Conservation (phyloP, 257 asterid species). For the Fraxinus americana region DNA sequence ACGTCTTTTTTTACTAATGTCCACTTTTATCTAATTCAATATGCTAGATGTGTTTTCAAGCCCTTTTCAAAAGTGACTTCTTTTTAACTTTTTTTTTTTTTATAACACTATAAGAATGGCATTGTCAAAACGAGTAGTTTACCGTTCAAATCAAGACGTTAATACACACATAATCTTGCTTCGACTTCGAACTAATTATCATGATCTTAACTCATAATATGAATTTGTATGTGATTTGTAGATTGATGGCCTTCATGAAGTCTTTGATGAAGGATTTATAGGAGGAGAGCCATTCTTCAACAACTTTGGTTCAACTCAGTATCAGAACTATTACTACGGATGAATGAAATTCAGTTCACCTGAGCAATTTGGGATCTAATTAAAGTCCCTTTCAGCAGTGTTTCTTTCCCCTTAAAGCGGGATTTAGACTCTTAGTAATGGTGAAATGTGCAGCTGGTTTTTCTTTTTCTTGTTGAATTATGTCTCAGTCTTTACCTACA, state of each 20-base stretch:
- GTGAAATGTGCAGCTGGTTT: constrained; percentile 4
- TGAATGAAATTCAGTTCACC: background rate
- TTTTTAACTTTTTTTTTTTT: too few relatives aligned
- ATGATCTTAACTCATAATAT: background rate
- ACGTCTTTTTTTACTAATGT: background rate
- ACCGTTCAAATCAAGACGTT: background rate
- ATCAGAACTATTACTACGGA: constrained; percentile 45
- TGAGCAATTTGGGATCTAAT: background rate
- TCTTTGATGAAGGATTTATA: constrained; percentile 43
- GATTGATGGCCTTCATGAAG: constrained; percentile 61
- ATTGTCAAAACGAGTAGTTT: background rate
- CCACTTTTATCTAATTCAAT: too few relatives aligned
- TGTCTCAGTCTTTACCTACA: constrained; percentile 26
- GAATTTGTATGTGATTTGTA: constrained; percentile 20
- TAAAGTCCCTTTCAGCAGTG: background rate
- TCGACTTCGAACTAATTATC: background rate
- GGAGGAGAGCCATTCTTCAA: constrained; percentile 42
- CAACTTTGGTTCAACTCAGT: constrained; percentile 40
- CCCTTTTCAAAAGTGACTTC: background rate
- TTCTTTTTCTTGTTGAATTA: background rate
- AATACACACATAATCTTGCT: background rate
- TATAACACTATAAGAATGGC: background rate
- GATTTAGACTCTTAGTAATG: constrained; percentile 23
- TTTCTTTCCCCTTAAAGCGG: background rate
- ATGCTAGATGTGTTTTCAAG: background rate